These are phyloP conservation scores for Nemania sp. DNA, from an alignment of 2,329 filamentous ascomycete genomes.

Conservation along the genomic window DNA sequence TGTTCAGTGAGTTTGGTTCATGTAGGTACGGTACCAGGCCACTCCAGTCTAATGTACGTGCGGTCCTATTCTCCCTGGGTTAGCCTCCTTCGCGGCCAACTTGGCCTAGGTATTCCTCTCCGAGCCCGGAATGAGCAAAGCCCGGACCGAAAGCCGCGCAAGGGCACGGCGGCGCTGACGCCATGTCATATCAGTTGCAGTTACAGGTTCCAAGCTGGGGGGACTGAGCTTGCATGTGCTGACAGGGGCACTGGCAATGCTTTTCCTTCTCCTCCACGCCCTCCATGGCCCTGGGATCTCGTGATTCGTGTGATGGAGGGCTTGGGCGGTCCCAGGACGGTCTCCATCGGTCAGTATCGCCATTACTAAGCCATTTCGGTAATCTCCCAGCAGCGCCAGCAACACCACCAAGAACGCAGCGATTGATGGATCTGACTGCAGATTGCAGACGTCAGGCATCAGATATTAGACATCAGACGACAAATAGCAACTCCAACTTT, in stretches of 20 bases:
- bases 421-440: slow-evolving; percentile 19
- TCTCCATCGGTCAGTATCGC: not conserved
- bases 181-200: slow-evolving; percentile 27
- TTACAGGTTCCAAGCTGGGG: slow-evolving; percentile 14
- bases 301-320: slow-evolving; percentile 24
- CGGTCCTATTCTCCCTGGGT: not conserved
- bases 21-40: not conserved
- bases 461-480: not conserved
- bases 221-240: slow-evolving; percentile 31
- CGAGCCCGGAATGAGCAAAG: slow-evolving; percentile 24
- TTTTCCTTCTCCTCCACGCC: slow-evolving; percentile 1
- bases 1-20: not conserved
- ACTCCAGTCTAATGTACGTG: no score
- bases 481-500: not conserved
- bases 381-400: slow-evolving; percentile 5
- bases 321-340: not conserved
- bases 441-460: not conserved
- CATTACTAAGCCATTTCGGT: slow-evolving; percentile 32
- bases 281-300: no score
- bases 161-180: slow-evolving; percentile 35
- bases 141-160: slow-evolving; percentile 1
- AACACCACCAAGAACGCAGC: not conserved
- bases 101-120: no score
- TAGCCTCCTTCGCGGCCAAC: no score
- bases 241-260: slow-evolving; percentile 27